Evolutionary conservation across 2,329 filamentous ascomycete species (phyloP).

Genomic region (Cyclaneusma minus): DNA sequence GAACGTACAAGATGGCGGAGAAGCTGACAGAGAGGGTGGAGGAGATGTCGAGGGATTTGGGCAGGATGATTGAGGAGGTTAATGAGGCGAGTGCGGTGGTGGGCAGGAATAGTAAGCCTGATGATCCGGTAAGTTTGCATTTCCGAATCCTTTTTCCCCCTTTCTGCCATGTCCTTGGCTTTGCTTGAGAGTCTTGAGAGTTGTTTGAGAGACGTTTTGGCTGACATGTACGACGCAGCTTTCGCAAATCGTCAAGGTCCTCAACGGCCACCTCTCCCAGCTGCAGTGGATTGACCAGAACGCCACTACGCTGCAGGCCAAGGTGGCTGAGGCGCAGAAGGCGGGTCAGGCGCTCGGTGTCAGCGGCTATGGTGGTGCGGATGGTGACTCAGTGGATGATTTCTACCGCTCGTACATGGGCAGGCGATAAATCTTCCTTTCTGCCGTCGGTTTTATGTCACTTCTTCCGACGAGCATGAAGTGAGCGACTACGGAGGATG

Average conservation of each 20-base stretch:
- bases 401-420: slow-evolving; percentile 86
- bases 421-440: slow-evolving; percentile 33
- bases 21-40: slow-evolving; percentile 81
- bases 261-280: slow-evolving; percentile 84
- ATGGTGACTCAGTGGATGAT: slow-evolving; percentile 64
- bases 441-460: slow-evolving; percentile 5
- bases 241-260: slow-evolving; percentile 85
- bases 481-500: no score
- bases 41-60: slow-evolving; percentile 83
- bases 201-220: slow-evolving; percentile 1
- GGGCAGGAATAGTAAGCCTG: slow-evolving; percentile 76
- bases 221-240: slow-evolving; percentile 35
- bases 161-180: background rate
- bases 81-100: slow-evolving; percentile 82
- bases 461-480: no score
- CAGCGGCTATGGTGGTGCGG: slow-evolving; percentile 39
- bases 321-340: slow-evolving; percentile 72
- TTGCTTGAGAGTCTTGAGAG: background rate
- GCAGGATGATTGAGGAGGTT: slow-evolving; percentile 96
- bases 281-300: slow-evolving; percentile 88
- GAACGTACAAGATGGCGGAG: slow-evolving; percentile 91
- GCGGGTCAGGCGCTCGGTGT: slow-evolving; percentile 45
- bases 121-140: slow-evolving; percentile 58
- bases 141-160: slow-evolving; percentile 8
- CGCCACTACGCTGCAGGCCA: slow-evolving; percentile 63